Conservation (phyloP, 1,284 basidiomycete species). For the Leucoagaricus sp. region DNA sequence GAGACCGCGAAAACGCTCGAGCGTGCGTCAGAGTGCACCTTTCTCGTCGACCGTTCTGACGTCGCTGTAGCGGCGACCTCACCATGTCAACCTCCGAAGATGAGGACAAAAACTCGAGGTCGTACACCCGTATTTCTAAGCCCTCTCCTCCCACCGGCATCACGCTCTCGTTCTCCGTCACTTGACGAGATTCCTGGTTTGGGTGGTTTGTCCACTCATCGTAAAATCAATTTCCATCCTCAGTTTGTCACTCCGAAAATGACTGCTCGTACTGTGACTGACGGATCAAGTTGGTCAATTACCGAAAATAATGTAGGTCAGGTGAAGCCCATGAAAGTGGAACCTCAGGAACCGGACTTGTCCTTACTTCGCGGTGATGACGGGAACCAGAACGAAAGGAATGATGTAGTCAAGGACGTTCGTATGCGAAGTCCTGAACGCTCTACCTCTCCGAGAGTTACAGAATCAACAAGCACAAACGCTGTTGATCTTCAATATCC, state of each 20-base stretch:
- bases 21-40: neutral
- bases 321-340: neutral
- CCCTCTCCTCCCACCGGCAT: constrained; percentile 6
- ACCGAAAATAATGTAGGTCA: neutral
- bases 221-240: neutral
- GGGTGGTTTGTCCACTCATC: constrained; percentile 5
- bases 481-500: neutral
- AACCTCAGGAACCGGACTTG: neutral
- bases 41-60: no score
- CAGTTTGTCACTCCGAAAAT: constrained; percentile 1
- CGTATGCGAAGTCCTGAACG: neutral
- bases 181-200: constrained; percentile 14
- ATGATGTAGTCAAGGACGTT: neutral
- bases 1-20: neutral
- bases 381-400: neutral
- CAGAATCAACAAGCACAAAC: no score
- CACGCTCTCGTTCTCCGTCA: constrained; percentile 1
- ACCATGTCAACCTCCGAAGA: no score
- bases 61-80: no score
- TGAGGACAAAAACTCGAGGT: neutral
- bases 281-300: constrained; percentile 5
- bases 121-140: neutral
- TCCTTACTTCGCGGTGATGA: neutral
- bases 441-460: neutral
- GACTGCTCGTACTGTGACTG: neutral